These are phyloP conservation scores for Pyrenochaeta sp. DNA, from an alignment of 2,329 filamentous ascomycete genomes.

Conservation along the genomic window DNA sequence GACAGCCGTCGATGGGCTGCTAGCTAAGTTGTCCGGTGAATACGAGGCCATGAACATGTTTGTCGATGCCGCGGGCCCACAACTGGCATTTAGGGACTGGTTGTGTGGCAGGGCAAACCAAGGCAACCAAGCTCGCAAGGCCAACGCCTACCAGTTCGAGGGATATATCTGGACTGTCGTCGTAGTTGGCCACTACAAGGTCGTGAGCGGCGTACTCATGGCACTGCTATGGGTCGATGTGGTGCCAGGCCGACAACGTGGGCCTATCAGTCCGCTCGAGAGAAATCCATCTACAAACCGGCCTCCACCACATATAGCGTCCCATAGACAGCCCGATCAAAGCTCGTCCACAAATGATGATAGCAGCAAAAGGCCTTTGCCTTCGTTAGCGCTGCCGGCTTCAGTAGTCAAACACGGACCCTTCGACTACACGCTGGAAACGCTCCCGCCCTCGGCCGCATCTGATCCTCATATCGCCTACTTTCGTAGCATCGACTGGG, in stretches of 20 bases:
- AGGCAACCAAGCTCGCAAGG: slow-evolving; percentile 15
- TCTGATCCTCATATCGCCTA: slow-evolving; percentile 68
- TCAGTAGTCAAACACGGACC: slow-evolving; percentile 10
- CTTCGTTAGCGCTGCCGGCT: background rate
- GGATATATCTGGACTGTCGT: slow-evolving; percentile 39
- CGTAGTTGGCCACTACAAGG: slow-evolving; percentile 28
- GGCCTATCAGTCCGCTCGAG: slow-evolving; percentile 7
- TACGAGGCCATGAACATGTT: slow-evolving; percentile 22
- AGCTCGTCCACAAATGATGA: background rate
- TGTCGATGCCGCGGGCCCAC: slow-evolving; percentile 18
- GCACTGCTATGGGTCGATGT: slow-evolving; percentile 18
- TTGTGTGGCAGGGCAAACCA: slow-evolving; percentile 21
- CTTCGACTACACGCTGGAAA: slow-evolving; percentile 25
- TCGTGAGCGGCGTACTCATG: slow-evolving; percentile 41
- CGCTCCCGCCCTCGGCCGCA: background rate
- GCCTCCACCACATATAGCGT: slow-evolving; percentile 51
- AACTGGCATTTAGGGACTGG: slow-evolving; percentile 41
- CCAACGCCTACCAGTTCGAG: slow-evolving; percentile 33
- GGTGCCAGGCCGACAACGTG: slow-evolving; percentile 6
- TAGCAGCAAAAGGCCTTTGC: too few species aligned
- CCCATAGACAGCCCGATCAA: slow-evolving; percentile 35
- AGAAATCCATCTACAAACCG: slow-evolving; percentile 54
- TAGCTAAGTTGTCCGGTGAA: slow-evolving; percentile 27
- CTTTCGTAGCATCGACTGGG: slow-evolving; percentile 75
- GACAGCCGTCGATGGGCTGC: slow-evolving; percentile 19